Evolutionary conservation across 208 protist genomes (phyloP).

Genomic region (Naegleria lovaniensis): DNA sequence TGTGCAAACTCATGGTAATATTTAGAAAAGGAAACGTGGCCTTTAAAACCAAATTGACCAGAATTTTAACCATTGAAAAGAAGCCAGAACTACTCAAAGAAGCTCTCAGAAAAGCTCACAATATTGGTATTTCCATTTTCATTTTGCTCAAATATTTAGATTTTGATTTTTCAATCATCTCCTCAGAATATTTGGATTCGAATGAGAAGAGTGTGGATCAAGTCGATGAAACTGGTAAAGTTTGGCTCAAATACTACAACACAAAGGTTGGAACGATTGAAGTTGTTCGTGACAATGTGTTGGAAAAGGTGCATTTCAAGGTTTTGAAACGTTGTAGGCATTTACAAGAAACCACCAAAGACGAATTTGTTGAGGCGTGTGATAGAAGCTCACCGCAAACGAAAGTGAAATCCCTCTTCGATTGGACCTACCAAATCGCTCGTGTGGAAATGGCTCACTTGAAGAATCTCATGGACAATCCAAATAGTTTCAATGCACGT

Average conservation of each 20-base stretch:
- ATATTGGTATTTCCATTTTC: neutral
- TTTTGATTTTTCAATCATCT: neutral
- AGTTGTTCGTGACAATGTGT: neutral
- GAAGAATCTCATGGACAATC: neutral
- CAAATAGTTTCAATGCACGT: neutral
- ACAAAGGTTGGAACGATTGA: neutral
- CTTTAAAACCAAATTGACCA: neutral
- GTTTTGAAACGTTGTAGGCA: neutral
- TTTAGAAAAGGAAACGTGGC: neutral
- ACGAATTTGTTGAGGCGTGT: neutral
- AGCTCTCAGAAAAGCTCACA: neutral
- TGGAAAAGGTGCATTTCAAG: neutral
- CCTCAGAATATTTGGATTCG: neutral
- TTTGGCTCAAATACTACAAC: neutral
- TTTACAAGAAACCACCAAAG: neutral
- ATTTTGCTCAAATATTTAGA: neutral
- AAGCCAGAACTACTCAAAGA: neutral
- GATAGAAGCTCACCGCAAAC: neutral
- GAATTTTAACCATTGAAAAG: neutral
- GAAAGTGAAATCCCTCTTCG: neutral
- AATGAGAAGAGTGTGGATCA: neutral
- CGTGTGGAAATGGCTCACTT: neutral
- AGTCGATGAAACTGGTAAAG: neutral
- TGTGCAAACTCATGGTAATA: neutral
- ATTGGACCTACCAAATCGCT: neutral